Evolutionary conservation across 805 yeast species (phyloP).

Genomic region (Sugiyamaella marilandica): DNA sequence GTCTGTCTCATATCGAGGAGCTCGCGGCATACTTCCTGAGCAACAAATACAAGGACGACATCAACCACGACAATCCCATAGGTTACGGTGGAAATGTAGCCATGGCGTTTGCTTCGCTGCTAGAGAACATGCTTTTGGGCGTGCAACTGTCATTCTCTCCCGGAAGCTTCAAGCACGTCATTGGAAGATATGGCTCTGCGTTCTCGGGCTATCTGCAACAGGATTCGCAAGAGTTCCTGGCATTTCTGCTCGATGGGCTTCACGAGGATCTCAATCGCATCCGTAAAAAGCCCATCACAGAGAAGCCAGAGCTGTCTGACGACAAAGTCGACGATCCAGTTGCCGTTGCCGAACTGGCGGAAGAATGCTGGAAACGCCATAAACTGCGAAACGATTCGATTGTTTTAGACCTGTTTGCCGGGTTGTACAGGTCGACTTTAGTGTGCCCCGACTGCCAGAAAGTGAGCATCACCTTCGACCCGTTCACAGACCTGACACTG

Average conservation of each 20-base stretch:
- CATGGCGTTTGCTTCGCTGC: conserved; percentile 59
- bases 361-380: conserved; percentile 75
- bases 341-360: conserved; percentile 57
- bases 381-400: conserved; percentile 77
- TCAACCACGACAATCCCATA: conserved; percentile 74
- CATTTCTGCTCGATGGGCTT: conserved; percentile 79
- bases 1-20: conserved; percentile 80
- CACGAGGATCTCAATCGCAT: conserved; percentile 92
- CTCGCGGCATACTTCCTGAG: conserved; percentile 64
- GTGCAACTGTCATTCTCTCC: conserved; percentile 46
- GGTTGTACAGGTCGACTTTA: conserved; percentile 83
- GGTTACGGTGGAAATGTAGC: conserved; percentile 86
- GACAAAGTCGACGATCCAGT: conserved; percentile 49
- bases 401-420: conserved; percentile 81
- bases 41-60: conserved; percentile 52
- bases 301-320: conserved; percentile 73
- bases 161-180: conserved; percentile 65
- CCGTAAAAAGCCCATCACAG: conserved; percentile 75
- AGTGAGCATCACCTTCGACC: conserved; percentile 86
- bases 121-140: conserved; percentile 52
- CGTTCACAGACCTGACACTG: conserved; percentile 82
- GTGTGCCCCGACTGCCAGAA: conserved; percentile 80
- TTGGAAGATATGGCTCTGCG: conserved; percentile 74
- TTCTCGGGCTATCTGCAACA: conserved; percentile 84
- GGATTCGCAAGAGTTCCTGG: conserved; percentile 89